Evolutionary conservation across 1,139 yeast genomes (phyloP).

Genomic region (Suhomyces yuchorum): DNA sequence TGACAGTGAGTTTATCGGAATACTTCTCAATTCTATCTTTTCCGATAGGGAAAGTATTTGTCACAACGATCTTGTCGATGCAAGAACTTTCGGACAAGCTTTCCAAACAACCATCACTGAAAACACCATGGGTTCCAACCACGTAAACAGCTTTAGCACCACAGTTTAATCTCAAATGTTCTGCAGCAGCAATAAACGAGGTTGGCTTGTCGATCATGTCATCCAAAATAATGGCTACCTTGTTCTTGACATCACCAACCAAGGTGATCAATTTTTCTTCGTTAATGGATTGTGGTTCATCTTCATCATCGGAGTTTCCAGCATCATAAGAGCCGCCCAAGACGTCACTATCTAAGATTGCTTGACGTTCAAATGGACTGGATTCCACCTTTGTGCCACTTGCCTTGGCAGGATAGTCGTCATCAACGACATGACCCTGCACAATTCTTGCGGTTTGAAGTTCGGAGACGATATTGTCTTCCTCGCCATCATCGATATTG

Average conservation of each 20-base stretch:
- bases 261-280: slow-evolving; percentile 85
- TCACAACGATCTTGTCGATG: slow-evolving; percentile 87
- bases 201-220: slow-evolving; percentile 97
- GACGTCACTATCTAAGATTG: slow-evolving; percentile 50
- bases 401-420: slow-evolving; percentile 51
- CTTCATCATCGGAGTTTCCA: slow-evolving; percentile 77
- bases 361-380: slow-evolving; percentile 18
- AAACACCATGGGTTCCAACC: slow-evolving; percentile 94
- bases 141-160: slow-evolving; percentile 92
- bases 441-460: slow-evolving; percentile 95
- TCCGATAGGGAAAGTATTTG: slow-evolving; percentile 91
- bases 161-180: slow-evolving; percentile 90
- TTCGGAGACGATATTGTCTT: slow-evolving; percentile 71
- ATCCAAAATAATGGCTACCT: slow-evolving; percentile 90
- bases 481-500: slow-evolving; percentile 45
- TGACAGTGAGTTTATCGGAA: slow-evolving; percentile 69
- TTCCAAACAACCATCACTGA: slow-evolving; percentile 84
- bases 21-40: slow-evolving; percentile 57
- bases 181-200: slow-evolving; percentile 95
- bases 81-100: slow-evolving; percentile 74
- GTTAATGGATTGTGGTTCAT: slow-evolving; percentile 67
- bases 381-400: neutral
- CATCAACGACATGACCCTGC: slow-evolving; percentile 96
- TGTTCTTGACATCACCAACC: slow-evolving; percentile 92
- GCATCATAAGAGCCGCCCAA: slow-evolving; percentile 87